Conservation (phyloP, 2,329 filamentous ascomycete species). For the Pseudocercospora pini-densiflorae region DNA sequence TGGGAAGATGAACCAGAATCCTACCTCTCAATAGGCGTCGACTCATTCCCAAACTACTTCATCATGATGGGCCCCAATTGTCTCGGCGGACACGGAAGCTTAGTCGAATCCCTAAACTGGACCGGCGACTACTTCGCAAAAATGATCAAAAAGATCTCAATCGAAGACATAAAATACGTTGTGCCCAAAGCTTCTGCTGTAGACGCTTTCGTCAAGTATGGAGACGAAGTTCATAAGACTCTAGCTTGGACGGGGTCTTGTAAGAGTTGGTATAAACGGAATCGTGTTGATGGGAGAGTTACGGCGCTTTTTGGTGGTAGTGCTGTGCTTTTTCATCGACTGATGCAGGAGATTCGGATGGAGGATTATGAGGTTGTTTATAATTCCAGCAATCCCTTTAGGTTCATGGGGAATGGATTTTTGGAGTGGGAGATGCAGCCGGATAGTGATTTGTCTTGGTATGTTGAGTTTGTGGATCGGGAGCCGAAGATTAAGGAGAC, state of each 20-base stretch:
- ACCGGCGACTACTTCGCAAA: slow-evolving; percentile 52
- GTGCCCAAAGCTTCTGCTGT: neutral
- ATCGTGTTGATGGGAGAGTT: slow-evolving; percentile 4
- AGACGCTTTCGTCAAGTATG: slow-evolving; percentile 3
- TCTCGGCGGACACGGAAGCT: slow-evolving; percentile 18
- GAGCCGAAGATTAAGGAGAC: neutral
- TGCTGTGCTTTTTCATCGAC: slow-evolving; percentile 1
- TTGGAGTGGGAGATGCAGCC: slow-evolving; percentile 3
- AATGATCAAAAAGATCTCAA: slow-evolving; percentile 36
- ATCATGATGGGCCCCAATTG: slow-evolving; percentile 28
- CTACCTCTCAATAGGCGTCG: slow-evolving; percentile 32
- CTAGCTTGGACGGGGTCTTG: neutral
- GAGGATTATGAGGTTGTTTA: slow-evolving; percentile 13
- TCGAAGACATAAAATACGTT: slow-evolving; percentile 11
- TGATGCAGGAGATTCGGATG: slow-evolving; percentile 11
- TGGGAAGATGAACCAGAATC: slow-evolving; percentile 45
- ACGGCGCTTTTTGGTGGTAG: slow-evolving; percentile 15
- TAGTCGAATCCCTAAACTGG: slow-evolving; percentile 22
- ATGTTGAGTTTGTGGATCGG: slow-evolving; percentile 8
- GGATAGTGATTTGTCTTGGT: slow-evolving; percentile 8
- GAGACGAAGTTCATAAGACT: slow-evolving; percentile 16
- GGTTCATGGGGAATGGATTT: slow-evolving; percentile 15
- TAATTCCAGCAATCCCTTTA: slow-evolving; percentile 2
- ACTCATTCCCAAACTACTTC: slow-evolving; percentile 38
- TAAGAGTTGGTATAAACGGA: slow-evolving; percentile 9